Conservation (phyloP, 2,329 filamentous ascomycete species). For the Penicillium palitans region DNA sequence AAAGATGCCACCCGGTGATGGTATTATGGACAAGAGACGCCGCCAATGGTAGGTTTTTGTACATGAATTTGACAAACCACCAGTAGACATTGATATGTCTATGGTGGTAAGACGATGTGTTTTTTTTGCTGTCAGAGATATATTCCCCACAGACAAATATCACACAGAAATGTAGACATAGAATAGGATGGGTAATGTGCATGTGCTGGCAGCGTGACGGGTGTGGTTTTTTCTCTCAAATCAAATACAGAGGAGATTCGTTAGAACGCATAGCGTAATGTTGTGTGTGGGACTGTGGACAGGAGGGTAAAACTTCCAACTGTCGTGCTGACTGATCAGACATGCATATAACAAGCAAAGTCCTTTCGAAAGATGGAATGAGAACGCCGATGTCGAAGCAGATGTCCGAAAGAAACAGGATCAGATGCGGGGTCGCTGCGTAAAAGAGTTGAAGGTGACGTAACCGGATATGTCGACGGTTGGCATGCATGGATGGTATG, state of each 20-base stretch:
- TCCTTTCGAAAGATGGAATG: not conserved
- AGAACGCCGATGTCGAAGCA: slow-evolving; percentile 2
- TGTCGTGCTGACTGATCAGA: not conserved
- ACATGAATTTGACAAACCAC: slow-evolving; percentile 5
- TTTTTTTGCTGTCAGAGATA: not conserved
- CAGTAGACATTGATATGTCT: not conserved
- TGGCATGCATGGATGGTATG: slow-evolving; percentile 1
- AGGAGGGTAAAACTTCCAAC: not conserved
- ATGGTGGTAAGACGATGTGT: not conserved
- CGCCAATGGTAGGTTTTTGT: slow-evolving; percentile 11
- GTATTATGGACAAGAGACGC: slow-evolving; percentile 7
- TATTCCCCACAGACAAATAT: not conserved
- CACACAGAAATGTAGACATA: not conserved
- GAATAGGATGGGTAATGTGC: not conserved
- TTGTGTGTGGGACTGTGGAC: not conserved
- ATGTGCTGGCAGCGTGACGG: not conserved
- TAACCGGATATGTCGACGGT: not conserved
- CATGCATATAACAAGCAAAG: not conserved
- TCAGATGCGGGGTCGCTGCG: slow-evolving; percentile 9
- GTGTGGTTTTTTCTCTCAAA: not conserved
- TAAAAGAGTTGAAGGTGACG: not conserved
- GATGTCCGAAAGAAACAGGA: not conserved
- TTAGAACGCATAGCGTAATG: not conserved
- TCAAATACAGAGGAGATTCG: slow-evolving; percentile 5
- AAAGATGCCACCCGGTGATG: not conserved